Conservation (phyloP, 2,329 filamentous ascomycete genomes). For the Curvularia spicifera region DNA sequence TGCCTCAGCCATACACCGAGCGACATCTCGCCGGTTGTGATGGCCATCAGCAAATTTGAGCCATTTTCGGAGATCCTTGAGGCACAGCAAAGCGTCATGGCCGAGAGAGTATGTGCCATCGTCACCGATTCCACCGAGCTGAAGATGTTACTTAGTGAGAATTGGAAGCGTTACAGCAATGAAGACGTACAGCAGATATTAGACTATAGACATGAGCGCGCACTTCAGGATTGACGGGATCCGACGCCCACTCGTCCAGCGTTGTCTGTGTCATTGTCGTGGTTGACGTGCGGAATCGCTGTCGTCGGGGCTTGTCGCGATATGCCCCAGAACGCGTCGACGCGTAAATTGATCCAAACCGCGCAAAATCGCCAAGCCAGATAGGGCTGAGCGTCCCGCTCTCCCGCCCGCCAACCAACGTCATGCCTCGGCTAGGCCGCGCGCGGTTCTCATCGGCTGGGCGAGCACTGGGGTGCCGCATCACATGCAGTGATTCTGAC, state of each 20-base stretch:
- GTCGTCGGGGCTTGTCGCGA: constrained; percentile 14
- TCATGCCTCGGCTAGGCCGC: constrained; percentile 32
- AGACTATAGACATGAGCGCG: constrained; percentile 92
- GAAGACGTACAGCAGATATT: constrained; percentile 77
- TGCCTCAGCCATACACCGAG: constrained; percentile 87
- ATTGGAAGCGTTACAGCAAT: neutral
- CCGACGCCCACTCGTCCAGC: constrained; percentile 54
- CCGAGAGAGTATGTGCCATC: constrained; percentile 86
- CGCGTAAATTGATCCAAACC: constrained; percentile 44
- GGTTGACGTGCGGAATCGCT: constrained; percentile 29
- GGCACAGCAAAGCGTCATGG: constrained; percentile 88
- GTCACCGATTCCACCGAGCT: constrained; percentile 87
- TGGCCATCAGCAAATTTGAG: constrained; percentile 93
- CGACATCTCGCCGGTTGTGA: constrained; percentile 91
- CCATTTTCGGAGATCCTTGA: constrained; percentile 95
- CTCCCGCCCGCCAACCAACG: constrained; percentile 15
- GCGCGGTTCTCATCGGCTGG: constrained; percentile 37
- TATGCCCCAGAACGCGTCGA: constrained; percentile 37
- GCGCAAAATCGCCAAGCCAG: constrained; percentile 32
- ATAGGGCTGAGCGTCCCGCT: constrained; percentile 8
- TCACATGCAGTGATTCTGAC: constrained; percentile 28
- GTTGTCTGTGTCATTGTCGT: constrained; percentile 48
- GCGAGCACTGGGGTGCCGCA: neutral
- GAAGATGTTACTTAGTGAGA: constrained; percentile 25
- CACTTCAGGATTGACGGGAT: constrained; percentile 82